A percentile compares a stretch with the other conserved stretches of the same genome.
phyloP scores from a whole-genome alignment of 2,329 filamentous ascomycete species.

The Huntiella bhutanensis region DNA sequence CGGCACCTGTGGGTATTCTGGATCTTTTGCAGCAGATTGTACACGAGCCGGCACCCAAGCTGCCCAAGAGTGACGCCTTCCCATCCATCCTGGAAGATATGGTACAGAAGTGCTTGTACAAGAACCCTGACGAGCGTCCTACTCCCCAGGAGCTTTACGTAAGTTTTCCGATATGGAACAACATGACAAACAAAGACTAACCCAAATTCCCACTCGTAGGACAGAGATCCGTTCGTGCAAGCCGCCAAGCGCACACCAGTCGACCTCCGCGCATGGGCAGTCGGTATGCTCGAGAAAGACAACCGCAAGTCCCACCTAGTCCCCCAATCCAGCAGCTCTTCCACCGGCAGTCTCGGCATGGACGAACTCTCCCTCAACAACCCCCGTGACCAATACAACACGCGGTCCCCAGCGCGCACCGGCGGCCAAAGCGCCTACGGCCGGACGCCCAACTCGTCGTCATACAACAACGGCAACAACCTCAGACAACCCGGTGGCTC shows the following conservation, averaged over 20 bases:
- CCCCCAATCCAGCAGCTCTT: constrained; percentile 49
- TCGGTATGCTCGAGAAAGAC: constrained; percentile 82
- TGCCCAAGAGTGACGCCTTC: constrained; percentile 96
- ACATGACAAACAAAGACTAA: neutral
- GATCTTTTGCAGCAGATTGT: constrained; percentile 96
- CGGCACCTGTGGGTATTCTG: constrained; percentile 80
- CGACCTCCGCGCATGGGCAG: constrained; percentile 81
- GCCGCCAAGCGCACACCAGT: constrained; percentile 94
- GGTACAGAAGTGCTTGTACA: constrained; percentile 87
- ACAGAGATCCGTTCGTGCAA: constrained; percentile 84
- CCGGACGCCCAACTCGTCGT: constrained; percentile 2
- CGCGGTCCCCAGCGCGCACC: constrained; percentile 33
- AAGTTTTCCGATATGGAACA: constrained; percentile 19
- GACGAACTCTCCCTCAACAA: constrained; percentile 31
- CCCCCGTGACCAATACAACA: constrained; percentile 20
- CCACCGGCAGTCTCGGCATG: constrained; percentile 27
- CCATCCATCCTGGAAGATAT: constrained; percentile 88
- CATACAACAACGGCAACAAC: constrained; percentile 2
- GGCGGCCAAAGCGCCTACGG: constrained; percentile 16
- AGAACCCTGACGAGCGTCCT: constrained; percentile 71
- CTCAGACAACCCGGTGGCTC: constrained; percentile 22
- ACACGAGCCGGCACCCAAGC: constrained; percentile 77
- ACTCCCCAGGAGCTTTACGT: constrained; percentile 89
- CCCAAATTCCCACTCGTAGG: constrained; percentile 29
- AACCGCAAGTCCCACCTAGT: constrained; percentile 89